Evolutionary conservation across 345 rosid genomes (phyloP), one percentile per base, ranked within the genome.

Genomic region (Barbarea vulgaris): DNA sequence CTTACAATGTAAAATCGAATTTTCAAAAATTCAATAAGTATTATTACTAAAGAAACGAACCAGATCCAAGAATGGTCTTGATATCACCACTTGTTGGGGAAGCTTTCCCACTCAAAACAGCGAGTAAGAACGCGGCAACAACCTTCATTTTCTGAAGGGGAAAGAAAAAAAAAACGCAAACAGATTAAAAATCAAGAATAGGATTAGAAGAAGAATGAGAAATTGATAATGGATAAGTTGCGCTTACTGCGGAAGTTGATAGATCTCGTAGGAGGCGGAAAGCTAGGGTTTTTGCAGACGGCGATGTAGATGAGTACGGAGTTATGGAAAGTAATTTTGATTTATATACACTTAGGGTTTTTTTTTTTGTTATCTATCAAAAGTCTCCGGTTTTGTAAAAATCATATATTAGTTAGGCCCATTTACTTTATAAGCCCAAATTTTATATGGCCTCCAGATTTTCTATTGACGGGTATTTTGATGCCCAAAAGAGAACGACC

Each of bases 81-180:
- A 91, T 69, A 48, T 91, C 89, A 13, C 12, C 68, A 39, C 84
- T 82, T 0, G 91, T 52, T 13, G 97, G 97, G 59, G 6, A 5
- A 57, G 80, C 12, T 79, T 89, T 91, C 15, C 97, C 95, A 31
- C 97, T 86, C 83, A 89, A 70, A 3, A 80, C 87, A 37, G 93
- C 93, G 52, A 91, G 92, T 79, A 89, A 81, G 27, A 80, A 91
- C 7, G 93, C 91, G 7, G 93, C 97, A 30, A 89, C 73, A 54
- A 91, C 83, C 91, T 91, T 91, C 95, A 91, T 91, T 70, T 75
- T 64, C 76, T 77, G 67, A n/a, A n/a, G n/a, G n/a, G n/a, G 2
- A 75, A 1, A 17, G 4, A n/a, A 1, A 27, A 9, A 33, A 0
- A 50, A 22, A 7, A 8, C 4, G 2, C 3, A 1, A 18, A 67